phyloP scores from a whole-genome alignment of 1,284 basidiomycete species.

The Mycena citricolor region DNA sequence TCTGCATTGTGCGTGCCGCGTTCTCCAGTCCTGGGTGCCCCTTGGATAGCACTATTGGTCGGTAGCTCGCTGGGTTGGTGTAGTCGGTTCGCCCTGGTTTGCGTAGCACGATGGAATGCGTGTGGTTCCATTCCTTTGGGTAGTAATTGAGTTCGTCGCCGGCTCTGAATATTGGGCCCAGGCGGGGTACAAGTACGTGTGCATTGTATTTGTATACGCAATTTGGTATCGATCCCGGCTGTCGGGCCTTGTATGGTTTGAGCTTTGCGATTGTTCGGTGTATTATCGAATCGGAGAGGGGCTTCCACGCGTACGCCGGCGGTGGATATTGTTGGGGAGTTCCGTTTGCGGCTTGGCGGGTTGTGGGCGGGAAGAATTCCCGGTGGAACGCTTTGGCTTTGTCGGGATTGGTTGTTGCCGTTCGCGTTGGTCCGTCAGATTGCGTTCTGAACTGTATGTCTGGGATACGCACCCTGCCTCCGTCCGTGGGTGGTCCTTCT shows the following conservation, averaged over 20 bases:
- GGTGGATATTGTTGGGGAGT: conserved; percentile 18
- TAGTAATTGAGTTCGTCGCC: conserved; percentile 6
- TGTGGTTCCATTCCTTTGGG: conserved; percentile 20
- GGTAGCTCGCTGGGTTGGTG: conserved; percentile 26
- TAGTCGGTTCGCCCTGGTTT: conserved; percentile 30
- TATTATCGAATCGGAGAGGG: conserved; percentile 28
- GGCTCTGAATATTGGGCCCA: conserved; percentile 1
- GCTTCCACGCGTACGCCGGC: conserved; percentile 17
- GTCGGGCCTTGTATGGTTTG: neutral
- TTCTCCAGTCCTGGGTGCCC: conserved; percentile 27
- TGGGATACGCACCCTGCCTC: neutral
- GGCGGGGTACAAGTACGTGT: conserved; percentile 2
- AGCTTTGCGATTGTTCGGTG: conserved; percentile 12
- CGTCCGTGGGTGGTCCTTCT: neutral
- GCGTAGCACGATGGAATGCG: conserved; percentile 21
- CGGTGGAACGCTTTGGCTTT: conserved; percentile 1
- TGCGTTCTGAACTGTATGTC: neutral
- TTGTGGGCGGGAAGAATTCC: neutral
- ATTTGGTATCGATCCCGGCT: neutral
- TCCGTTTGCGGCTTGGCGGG: neutral
- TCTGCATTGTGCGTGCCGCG: conserved; percentile 23
- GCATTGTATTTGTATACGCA: neutral
- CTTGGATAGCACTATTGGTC: conserved; percentile 29
- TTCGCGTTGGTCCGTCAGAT: neutral
- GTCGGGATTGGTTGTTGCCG: conserved; percentile 12